Percentiles rank a stretch among this genome's conserved stretches.
Conservation (phyloP, 1,139 yeast genomes). For the Blastobotrys capitulatus region DNA sequence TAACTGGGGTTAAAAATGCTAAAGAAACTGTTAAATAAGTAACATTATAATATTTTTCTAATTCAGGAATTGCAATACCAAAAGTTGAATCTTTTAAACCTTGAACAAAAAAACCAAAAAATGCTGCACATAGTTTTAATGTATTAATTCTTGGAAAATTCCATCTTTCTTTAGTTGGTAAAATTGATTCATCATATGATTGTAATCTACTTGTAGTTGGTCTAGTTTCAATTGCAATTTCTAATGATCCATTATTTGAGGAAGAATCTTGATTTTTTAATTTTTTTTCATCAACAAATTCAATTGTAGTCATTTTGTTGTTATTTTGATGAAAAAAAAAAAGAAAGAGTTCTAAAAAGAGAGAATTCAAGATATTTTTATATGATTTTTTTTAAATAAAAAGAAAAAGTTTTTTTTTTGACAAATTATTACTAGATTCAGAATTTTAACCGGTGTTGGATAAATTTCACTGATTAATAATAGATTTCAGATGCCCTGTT, state of each 20-base stretch:
- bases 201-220: slow-evolving; percentile 1
- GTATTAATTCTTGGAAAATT: slow-evolving; percentile 25
- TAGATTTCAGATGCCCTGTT: too few species aligned
- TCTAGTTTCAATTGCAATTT: not conserved
- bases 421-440: not conserved
- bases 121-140: slow-evolving; percentile 16
- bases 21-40: slow-evolving; percentile 26
- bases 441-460: not conserved
- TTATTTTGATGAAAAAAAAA: not conserved
- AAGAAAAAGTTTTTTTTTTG: too few species aligned
- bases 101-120: slow-evolving; percentile 17
- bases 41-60: slow-evolving; percentile 24
- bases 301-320: not conserved
- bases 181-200: not conserved
- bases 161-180: slow-evolving; percentile 8
- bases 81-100: slow-evolving; percentile 21
- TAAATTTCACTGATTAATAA: too few species aligned
- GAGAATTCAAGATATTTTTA: not conserved
- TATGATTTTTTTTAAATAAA: not conserved
- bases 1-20: slow-evolving; percentile 29
- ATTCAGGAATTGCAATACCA: slow-evolving; percentile 20
- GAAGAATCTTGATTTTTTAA: not conserved
- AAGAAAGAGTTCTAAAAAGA: too few species aligned
- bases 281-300: not conserved
- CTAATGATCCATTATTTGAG: not conserved